Evolutionary conservation across 495 filamentous ascomycete genomes (phyloP).

Genomic region (Barbatosphaeria neglecta): DNA sequence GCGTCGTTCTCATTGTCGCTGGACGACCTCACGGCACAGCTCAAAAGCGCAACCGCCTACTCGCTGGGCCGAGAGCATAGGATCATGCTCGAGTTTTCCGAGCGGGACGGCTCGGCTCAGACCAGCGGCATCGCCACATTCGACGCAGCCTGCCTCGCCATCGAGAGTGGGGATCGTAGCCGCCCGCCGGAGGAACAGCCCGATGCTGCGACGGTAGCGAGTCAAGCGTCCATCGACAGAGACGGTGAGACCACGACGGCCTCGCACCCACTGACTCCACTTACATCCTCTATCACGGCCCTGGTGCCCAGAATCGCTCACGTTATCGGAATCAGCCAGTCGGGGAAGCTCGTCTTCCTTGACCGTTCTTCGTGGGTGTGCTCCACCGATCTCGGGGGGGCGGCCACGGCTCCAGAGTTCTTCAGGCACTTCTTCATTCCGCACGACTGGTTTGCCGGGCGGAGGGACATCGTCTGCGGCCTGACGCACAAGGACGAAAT

Average conservation of each 20-base stretch:
- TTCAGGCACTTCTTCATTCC: conserved; percentile 9
- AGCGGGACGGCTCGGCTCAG: conserved; percentile 10
- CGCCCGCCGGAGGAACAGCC: background rate
- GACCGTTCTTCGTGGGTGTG: conserved; percentile 17
- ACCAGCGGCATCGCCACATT: conserved; percentile 6
- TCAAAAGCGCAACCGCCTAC: conserved; percentile 9
- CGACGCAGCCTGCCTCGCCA: conserved; percentile 3
- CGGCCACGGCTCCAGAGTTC: background rate
- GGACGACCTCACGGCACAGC: conserved; percentile 3
- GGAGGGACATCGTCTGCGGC: conserved; percentile 4
- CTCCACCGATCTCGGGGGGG: conserved; percentile 5
- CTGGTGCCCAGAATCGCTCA: conserved; percentile 3
- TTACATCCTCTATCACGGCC: background rate
- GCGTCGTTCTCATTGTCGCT: conserved; percentile 2
- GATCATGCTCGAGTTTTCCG: conserved; percentile 13
- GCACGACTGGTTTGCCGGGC: conserved; percentile 15
- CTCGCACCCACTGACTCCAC: background rate
- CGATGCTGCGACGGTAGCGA: background rate
- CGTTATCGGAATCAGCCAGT: conserved; percentile 10
- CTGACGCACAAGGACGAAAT: conserved; percentile 4
- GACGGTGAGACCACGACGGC: background rate
- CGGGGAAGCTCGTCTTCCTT: conserved; percentile 16
- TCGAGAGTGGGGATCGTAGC: background rate
- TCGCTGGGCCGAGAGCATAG: conserved; percentile 1
- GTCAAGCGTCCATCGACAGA: background rate